Base-by-base conservation (phyloP, 1,284 basidiomycete species). In the Blastosporella zonata region DNA sequence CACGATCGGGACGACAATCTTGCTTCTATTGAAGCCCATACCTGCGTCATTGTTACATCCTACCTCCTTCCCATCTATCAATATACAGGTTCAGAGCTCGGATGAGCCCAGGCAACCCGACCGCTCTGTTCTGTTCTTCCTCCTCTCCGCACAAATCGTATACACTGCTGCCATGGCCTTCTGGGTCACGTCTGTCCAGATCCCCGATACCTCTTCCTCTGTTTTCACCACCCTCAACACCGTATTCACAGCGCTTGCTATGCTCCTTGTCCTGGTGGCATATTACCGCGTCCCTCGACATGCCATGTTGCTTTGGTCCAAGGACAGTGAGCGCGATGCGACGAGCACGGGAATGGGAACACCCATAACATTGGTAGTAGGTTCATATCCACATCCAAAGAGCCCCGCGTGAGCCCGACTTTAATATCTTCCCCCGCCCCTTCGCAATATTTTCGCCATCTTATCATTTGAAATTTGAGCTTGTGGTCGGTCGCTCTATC, bases 201-300 rank as follows among this genome's bases (percentile, higher is more conserved):
- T 31, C 7, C 13, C 43, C 2, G 17, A 17, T 36, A 18, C 37
- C 27, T 27, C 27, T 7, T 27, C 0, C 2, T 27, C 8, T 15
- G 18, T 46, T 7, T 47, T 55, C 9, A 39, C 31, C 25, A 55
- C 53, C 31, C 50, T 55, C 18, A 37, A 55, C 23, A 43, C 50
- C 1, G 25, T 29, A 2, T 53, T 56, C 29, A 52, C 50, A 0
- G 22, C 38, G 5, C 21, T 55, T 13, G 22, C 47, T 0, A 39
- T 56, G 10, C 12, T 51, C 3, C 31, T 38, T 0, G 22, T 54
- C 15, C 36, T 53, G 6, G 21, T 15, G 1, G 54, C 54, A 1
- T 55, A 55, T 43, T 43, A 41, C 22, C 33, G 12, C 3, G 29
- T 12, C 6, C 12, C 29, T 13, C 29, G 6, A 6, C 13, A 13